Base-by-base conservation (phyloP, 2,329 filamentous ascomycete genomes). In the Diaporthe vaccinii region DNA sequence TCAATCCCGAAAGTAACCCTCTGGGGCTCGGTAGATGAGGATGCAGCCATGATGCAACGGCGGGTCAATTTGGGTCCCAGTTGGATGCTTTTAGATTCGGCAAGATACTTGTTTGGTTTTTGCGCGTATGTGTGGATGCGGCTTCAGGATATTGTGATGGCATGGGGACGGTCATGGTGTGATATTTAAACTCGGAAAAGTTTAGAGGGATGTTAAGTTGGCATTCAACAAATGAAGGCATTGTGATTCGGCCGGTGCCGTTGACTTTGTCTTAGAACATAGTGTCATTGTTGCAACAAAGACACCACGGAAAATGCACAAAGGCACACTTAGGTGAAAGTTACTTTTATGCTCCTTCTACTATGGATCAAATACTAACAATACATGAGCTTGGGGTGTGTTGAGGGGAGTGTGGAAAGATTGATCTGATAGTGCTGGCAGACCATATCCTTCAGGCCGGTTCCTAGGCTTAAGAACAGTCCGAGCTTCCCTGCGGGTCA, bases 61-160 rank as follows among this genome's bases (percentile, higher is more conserved):
- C 34, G 15, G 10, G 15, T 34, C 8, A 3, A 20, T 34, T 57
- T 20, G 0, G 2, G 9, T 57, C 15, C 6, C 2, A 14, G 28
- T 4, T 34, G 28, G 34, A 15, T 10, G 28, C 9, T 31, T 20
- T 12, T 34, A 10, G 15, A 25, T 34, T 34, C 20, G 5, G 28
- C 12, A 31, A 57, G 9, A 10, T 6, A 20, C 25, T 31, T 17
- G 53, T 14, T 25, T 31, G 17, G 25, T 0, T 57, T 34, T 25
- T 12, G 5, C 28, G 15, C 22, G 15, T 34, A 9, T 34, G 28
- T 7, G 17, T 55, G 25, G 22, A n/a, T n/a, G n/a, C n/a, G n/a
- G n/a, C n/a, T n/a, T 3, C 0, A 57, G 17, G 1, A 0, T 1
- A 7, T 31, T 6, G 0, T 7, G 4, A 20, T 3, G 53, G 20